phyloP scores from a whole-genome alignment of 1,284 basidiomycete species.

The Farysia itapuensis region DNA sequence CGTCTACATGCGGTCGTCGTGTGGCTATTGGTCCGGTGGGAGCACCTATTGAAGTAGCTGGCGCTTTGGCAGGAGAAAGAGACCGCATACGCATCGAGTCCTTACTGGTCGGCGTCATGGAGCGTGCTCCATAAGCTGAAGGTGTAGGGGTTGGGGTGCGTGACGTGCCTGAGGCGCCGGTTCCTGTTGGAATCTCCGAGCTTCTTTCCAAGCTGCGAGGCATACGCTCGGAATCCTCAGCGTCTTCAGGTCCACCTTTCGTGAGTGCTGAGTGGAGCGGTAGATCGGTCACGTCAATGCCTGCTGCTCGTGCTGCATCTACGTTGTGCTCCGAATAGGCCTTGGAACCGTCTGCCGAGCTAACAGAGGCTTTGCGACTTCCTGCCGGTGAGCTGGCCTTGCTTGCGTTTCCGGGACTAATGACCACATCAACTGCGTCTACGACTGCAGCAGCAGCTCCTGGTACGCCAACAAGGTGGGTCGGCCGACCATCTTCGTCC shows the following conservation, averaged over 20 bases:
- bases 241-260: not conserved
- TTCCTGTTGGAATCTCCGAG: not conserved
- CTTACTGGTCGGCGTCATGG: slow-evolving; percentile 33
- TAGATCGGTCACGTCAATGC: slow-evolving; percentile 22
- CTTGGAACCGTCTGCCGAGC: slow-evolving; percentile 1
- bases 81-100: slow-evolving; percentile 14
- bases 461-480: slow-evolving; percentile 17
- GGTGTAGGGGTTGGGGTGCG: slow-evolving; percentile 44
- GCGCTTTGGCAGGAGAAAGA: slow-evolving; percentile 17
- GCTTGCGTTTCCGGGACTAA: slow-evolving; percentile 42
- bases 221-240: slow-evolving; percentile 7
- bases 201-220: slow-evolving; percentile 6
- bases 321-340: slow-evolving; percentile 4
- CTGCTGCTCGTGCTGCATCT: slow-evolving; percentile 23
- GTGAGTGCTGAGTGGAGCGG: not conserved
- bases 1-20: slow-evolving; percentile 25
- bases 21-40: slow-evolving; percentile 15
- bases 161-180: slow-evolving; percentile 9
- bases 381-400: slow-evolving; percentile 42
- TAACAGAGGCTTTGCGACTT: slow-evolving; percentile 6
- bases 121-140: slow-evolving; percentile 13
- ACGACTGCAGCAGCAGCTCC: slow-evolving; percentile 39
- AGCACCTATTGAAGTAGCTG: slow-evolving; percentile 22
- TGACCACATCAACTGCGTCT: slow-evolving; percentile 45
- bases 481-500: slow-evolving; percentile 9